Conservation (phyloP, 2,329 filamentous ascomycete species). For the Zasmidium angulare region DNA sequence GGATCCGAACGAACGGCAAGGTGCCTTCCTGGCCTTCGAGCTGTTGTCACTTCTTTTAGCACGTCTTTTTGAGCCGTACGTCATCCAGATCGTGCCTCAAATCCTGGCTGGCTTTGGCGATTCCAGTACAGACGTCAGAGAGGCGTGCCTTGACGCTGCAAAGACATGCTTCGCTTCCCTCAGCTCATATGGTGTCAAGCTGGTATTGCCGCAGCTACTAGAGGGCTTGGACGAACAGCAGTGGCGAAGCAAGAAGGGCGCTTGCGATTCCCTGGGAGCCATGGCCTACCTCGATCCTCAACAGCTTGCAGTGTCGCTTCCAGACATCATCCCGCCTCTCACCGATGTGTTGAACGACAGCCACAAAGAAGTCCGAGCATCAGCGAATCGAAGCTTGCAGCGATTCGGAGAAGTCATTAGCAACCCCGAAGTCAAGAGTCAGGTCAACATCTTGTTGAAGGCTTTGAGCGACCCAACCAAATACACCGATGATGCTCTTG, state of each 20-base stretch:
- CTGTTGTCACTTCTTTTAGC: conserved; percentile 83
- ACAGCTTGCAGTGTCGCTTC: conserved; percentile 85
- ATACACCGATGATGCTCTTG: conserved; percentile 91
- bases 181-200: conserved; percentile 93
- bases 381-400: conserved; percentile 93
- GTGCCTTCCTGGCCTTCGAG: conserved; percentile 86
- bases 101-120: conserved; percentile 88
- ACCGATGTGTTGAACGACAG: conserved; percentile 94
- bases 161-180: conserved; percentile 92
- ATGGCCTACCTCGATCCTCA: conserved; percentile 99
- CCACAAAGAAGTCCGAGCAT: conserved; percentile 91
- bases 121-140: conserved; percentile 81
- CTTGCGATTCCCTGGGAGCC: conserved; percentile 91
- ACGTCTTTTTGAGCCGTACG: conserved; percentile 90
- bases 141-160: conserved; percentile 86
- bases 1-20: conserved; percentile 82
- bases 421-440: conserved; percentile 92
- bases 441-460: conserved; percentile 89
- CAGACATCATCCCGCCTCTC: conserved; percentile 93
- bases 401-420: conserved; percentile 97
- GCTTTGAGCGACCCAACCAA: conserved; percentile 96
- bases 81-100: conserved; percentile 92
- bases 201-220: conserved; percentile 86
- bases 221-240: conserved; percentile 91
- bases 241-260: conserved; percentile 98